Base-by-base conservation (phyloP, 148 eudicot species). In the Mesembryanthemum crystallinum region DNA sequence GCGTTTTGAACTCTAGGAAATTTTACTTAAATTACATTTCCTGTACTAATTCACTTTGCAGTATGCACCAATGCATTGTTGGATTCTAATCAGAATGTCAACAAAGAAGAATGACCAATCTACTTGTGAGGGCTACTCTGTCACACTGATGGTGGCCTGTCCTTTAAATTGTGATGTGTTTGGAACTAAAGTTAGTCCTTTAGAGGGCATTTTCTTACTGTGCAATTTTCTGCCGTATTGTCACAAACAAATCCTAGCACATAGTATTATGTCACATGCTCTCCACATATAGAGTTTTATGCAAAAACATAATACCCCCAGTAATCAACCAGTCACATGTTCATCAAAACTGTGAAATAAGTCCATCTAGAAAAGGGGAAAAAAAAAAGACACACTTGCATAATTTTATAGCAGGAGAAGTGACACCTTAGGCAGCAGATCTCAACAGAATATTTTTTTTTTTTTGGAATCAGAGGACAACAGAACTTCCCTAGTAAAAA, bases 401-500 rank as follows among this genome's bases (percentile, higher is more conserved):
- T 71, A 71, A 47, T 69, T 66, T 43, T 21, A 43, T 29, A n/a
- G n/a, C n/a, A 69, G 1, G 37, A 28, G 70, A 35, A 52, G 52
- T 32, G 63, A 71, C 17, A 47, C 62, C 64, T 47, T 29, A 29
- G 62, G 47, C 23, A 32, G 51, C 66, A 33, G 49, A 68, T 74
- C 67, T 45, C 55, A 60, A 47, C 61, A 73, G 45, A 52, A 25
- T 54, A 28, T 54, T 37, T 64, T 25, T 23, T 54, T n/a, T 54
- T 37, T 64, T 25, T 23, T 27, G 71, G 49, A 35, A 54, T 45
- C 43, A 21, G 45, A 52, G 54, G 67, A 57, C 7, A 15, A 39
- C 60, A 29, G 28, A 59, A 43, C 51, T 51, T 71, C n/a, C 58
- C 75, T 30, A 21, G 55, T 65, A 75, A 58, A 80, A 71, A 76